Base-by-base conservation (phyloP, 148 eudicot species). In the Camellia granthamiana region DNA sequence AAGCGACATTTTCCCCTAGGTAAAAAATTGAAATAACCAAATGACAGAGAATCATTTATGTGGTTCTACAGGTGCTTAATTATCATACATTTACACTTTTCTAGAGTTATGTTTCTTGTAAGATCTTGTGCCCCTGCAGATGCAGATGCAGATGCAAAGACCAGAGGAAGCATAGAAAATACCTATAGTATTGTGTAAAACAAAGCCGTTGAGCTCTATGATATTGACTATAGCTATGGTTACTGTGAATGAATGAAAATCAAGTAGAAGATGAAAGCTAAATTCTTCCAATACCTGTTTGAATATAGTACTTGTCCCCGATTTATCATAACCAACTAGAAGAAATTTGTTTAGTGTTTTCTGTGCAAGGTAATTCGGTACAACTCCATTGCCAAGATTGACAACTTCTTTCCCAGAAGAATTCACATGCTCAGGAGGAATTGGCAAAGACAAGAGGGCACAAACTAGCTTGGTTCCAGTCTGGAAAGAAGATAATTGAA, bases 241-340 rank as follows among this genome's bases (percentile, higher is more conserved):
- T 13, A 44, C 16, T 44, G 13, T 19, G 42, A 68, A 77, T 41
- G n/a, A 52, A 58, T 23, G 67, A 2, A 64, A 30, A 38, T 44
- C 14, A 44, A 59, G n/a, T 1, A 58, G 42, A 41, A 43, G 7
- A 71, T n/a, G 64, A 8, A 65, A 49, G 30, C 12, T 68, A 47
- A 59, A 30, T 66, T 65, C 10, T 60, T 59, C 15, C 12, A 65
- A 11, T 82, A 93, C 99, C 97, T 96, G 98, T 88, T 96, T 96
- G 83, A 85, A 91, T 59, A 93, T 85, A 79, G 99, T 89, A 81
- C 97, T 90, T 52, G 92, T 88, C 65, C 99, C 99, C 19, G 98
- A 93, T 74, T 88, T 84, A 88, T 90, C 90, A 72, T 78, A 82
- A 42, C 98, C 99, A 77, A 91, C 87, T 7, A 96, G 84, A 69